Evolutionary conservation across 73 alveolate species (phyloP).

Genomic region (Paramecium bursaria): DNA sequence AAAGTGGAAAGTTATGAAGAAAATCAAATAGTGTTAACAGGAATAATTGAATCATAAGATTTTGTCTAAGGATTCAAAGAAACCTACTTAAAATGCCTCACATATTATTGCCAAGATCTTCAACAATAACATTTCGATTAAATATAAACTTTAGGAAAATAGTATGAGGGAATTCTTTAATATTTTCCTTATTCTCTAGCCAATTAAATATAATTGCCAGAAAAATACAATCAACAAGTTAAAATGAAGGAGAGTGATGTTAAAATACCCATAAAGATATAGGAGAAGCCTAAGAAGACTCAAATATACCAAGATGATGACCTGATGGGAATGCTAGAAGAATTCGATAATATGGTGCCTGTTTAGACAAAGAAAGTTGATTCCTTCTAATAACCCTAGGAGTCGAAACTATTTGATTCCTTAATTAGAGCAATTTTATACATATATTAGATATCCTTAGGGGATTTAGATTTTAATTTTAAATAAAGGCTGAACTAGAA

Average conservation of each 20-base stretch:
- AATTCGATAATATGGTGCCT: neutral
- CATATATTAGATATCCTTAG: slow-evolving; percentile 9
- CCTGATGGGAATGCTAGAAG: neutral
- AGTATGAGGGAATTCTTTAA: neutral
- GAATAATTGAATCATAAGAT: slow-evolving; percentile 35
- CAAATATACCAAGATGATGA: slow-evolving; percentile 47
- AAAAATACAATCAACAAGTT: neutral
- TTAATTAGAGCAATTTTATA: slow-evolving; percentile 12
- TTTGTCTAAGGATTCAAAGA: slow-evolving; percentile 50
- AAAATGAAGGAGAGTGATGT: neutral
- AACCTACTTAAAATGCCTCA: neutral
- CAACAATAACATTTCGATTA: neutral
- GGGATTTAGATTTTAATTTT: slow-evolving; percentile 18
- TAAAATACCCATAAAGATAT: neutral
- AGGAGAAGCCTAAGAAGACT: neutral
- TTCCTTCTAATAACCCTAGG: neutral
- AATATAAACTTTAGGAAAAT: neutral
- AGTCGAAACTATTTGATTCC: neutral
- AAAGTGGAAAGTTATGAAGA: slow-evolving; percentile 14
- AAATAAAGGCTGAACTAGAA: slow-evolving; percentile 16
- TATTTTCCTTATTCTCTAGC: neutral
- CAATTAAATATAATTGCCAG: neutral
- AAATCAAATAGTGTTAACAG: slow-evolving; percentile 32
- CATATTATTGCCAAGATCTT: slow-evolving; percentile 7
- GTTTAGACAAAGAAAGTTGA: neutral